Evolutionary conservation across 73 alveolate species (phyloP).

Genomic region (Effrenium voratum): DNA sequence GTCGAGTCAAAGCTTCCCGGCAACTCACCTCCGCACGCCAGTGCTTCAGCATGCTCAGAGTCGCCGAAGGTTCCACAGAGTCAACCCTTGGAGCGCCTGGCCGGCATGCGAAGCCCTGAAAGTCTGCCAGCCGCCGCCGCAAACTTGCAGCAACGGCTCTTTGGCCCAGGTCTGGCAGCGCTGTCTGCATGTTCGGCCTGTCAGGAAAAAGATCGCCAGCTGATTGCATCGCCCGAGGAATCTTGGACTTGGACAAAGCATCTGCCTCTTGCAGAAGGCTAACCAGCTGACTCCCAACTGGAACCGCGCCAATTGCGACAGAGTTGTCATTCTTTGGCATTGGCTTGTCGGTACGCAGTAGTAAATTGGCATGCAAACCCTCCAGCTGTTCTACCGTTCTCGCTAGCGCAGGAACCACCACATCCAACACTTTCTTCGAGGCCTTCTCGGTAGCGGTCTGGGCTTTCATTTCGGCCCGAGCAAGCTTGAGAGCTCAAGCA

Average conservation of each 20-base stretch:
- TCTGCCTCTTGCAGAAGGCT: slow-evolving; percentile 16
- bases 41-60: not conserved
- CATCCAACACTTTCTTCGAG: not conserved
- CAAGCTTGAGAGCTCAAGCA: not conserved
- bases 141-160: not conserved
- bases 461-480: not conserved
- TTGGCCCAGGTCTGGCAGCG: not conserved
- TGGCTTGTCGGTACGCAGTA: too few relatives aligned
- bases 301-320: not conserved
- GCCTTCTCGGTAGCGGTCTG: not conserved
- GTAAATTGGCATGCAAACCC: not conserved
- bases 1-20: slow-evolving; percentile 8
- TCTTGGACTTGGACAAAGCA: not conserved
- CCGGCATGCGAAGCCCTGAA: slow-evolving; percentile 12
- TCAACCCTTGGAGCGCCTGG: not conserved
- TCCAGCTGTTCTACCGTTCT: slow-evolving; percentile 53
- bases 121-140: slow-evolving; percentile 42
- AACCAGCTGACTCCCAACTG: not conserved
- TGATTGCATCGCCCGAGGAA: not conserved
- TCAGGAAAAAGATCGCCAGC: not conserved
- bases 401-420: slow-evolving; percentile 76
- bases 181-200: not conserved
- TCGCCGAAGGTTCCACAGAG: not conserved
- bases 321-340: not conserved
- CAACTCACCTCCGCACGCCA: slow-evolving; percentile 70